Evolutionary conservation across 2,329 filamentous ascomycete genomes (phyloP), one percentile per base, ranked within the genome.

Genomic region (Thielaviopsis euricoi): DNA sequence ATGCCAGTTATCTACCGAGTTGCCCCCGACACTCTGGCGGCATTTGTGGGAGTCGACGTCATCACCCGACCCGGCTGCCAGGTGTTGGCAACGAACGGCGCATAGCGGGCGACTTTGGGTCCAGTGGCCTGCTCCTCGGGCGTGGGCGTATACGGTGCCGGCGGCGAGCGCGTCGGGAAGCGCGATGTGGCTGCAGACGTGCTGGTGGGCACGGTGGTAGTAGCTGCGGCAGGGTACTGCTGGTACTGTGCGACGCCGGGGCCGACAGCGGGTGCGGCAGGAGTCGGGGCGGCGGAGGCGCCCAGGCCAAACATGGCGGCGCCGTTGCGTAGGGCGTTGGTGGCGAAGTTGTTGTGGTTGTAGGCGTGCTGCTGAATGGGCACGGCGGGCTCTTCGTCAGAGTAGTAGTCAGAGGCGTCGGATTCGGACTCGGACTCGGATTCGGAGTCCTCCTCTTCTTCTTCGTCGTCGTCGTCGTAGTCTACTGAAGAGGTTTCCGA

Each of bases 91-190:
- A 60, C 58, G 55, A 57, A 60, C 46, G 55, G 46, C 33, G 52
- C 58, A 53, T 57, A 57, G 12, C 58, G 55, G 7, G 55, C 52
- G 17, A 60, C 55, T 52, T 60, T 60, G 43, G 58, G 58, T 22
- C 55, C 58, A 19, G 33, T 15, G 3, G 53, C 53, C n/a, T 55
- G 53, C 7, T 40, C 40, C 40, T 55, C 15, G 17, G 53, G 40
- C 37, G 37, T 55, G 53, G 23, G 53, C 22, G 21, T 22, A 22
- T 13, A 29, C 43, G 37, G 40, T 17, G n/a, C 46, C 22, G 22
- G 52, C 22, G 22, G 52, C 37, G 52, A 21, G 2, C 25, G 26
- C 22, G 46, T 19, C 1, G 55, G 49, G 22, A 49, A 52, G 48
- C 49, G 55, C n/a, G 55, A 26, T n/a, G 37, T 43, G 15, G 37